These are phyloP conservation scores for Echria macrotheca DNA, from an alignment of 495 filamentous ascomycete genomes.

Conservation along the genomic window DNA sequence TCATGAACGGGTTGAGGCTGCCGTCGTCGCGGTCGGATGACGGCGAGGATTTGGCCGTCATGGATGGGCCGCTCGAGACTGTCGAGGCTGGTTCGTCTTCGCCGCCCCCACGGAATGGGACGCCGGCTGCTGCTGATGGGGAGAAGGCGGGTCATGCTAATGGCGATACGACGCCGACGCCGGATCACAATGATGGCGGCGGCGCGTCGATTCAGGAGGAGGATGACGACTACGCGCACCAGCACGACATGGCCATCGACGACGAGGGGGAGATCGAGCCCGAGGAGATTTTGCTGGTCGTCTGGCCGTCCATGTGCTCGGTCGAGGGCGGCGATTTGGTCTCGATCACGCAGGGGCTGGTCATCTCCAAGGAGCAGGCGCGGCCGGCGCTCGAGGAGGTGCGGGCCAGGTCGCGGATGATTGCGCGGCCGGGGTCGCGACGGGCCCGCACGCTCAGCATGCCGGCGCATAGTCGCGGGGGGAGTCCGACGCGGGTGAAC, in stretches of 20 bases:
- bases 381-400: slow-evolving; percentile 31
- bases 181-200: not conserved
- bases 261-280: slow-evolving; percentile 28
- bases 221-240: too few relatives aligned
- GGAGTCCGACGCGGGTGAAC: slow-evolving; percentile 9
- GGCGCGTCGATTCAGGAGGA: slow-evolving; percentile 7
- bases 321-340: slow-evolving; percentile 32
- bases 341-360: slow-evolving; percentile 32
- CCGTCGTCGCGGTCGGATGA: slow-evolving; percentile 1
- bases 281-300: slow-evolving; percentile 32
- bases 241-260: too few relatives aligned
- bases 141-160: not conserved
- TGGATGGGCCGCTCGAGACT: slow-evolving; percentile 20
- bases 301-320: slow-evolving; percentile 35
- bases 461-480: slow-evolving; percentile 19
- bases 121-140: not conserved
- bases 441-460: slow-evolving; percentile 29
- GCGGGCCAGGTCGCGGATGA: slow-evolving; percentile 14
- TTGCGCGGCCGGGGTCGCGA: slow-evolving; percentile 20
- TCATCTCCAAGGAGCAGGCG: slow-evolving; percentile 35
- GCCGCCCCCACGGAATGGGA: not conserved
- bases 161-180: too few relatives aligned
- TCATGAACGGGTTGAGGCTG: not conserved
- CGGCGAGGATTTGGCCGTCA: slow-evolving; percentile 4
- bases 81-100: slow-evolving; percentile 10